Percentiles rank a stretch among this genome's conserved stretches.
These are phyloP conservation scores for Plantago coronopus DNA, from an alignment of 305 asterid species.

Conservation along the genomic window DNA sequence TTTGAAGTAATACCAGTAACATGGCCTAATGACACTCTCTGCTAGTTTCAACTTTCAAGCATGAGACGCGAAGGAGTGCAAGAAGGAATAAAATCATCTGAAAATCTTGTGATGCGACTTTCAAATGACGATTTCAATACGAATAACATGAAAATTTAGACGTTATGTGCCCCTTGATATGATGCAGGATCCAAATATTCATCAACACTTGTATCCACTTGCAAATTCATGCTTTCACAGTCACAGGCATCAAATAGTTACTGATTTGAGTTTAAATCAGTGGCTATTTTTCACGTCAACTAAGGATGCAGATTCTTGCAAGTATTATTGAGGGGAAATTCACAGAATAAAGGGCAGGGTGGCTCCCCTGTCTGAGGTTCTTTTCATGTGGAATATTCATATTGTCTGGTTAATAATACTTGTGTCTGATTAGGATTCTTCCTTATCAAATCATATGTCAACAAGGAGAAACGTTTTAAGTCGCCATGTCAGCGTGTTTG, in stretches of 20 bases:
- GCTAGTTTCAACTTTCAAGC: no score
- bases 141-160: no score
- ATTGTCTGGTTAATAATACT: conserved; percentile 33
- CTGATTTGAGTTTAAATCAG: no score
- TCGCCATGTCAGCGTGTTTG: conserved; percentile 32
- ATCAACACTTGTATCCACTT: not conserved
- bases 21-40: no score
- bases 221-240: not conserved
- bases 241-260: not conserved
- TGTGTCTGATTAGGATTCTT: conserved; percentile 32
- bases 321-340: conserved; percentile 46
- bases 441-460: conserved; percentile 52
- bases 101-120: no score
- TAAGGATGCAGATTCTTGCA: conserved; percentile 41
- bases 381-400: conserved; percentile 41
- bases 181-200: no score
- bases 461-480: conserved; percentile 21
- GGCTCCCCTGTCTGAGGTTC: conserved; percentile 36
- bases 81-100: no score
- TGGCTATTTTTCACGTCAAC: no score
- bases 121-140: no score
- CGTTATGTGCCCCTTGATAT: no score
- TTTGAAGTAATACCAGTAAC: no score
- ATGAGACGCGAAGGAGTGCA: no score
- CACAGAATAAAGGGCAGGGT: conserved; percentile 36